Evolutionary conservation across 1,284 basidiomycete species (phyloP).

Genomic region (Agaricales sp.): DNA sequence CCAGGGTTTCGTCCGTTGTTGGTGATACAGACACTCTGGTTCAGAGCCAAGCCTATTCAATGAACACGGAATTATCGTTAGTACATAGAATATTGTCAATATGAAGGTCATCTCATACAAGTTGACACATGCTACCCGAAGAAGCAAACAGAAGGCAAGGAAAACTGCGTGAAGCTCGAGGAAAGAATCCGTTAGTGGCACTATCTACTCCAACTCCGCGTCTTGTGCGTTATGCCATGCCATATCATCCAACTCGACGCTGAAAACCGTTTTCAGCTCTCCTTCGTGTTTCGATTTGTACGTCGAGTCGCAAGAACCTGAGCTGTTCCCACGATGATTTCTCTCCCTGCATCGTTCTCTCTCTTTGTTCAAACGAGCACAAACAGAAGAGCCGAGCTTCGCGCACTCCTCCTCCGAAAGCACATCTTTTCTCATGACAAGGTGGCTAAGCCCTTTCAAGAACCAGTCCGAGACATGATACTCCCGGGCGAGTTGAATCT

Average conservation of each 20-base stretch:
- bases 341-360: not conserved
- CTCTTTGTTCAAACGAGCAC: not conserved
- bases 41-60: too few species aligned
- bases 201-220: not conserved
- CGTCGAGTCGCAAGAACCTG: not conserved
- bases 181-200: not conserved
- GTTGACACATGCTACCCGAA: too few species aligned
- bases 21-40: too few species aligned
- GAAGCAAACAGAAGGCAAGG: too few species aligned
- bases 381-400: not conserved
- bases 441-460: not conserved
- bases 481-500: conserved; percentile 6
- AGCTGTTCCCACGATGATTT: not conserved
- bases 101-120: too few species aligned
- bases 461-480: conserved; percentile 1
- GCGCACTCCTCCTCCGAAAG: not conserved
- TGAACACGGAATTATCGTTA: too few species aligned
- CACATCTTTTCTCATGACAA: not conserved
- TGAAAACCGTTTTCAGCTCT: not conserved
- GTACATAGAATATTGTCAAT: too few species aligned
- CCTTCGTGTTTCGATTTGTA: not conserved
- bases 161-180: too few species aligned
- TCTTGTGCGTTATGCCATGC: not conserved
- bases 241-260: not conserved
- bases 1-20: too few species aligned